Base-by-base conservation (phyloP, 2,329 filamentous ascomycete species). In the Aspergillus sp. region DNA sequence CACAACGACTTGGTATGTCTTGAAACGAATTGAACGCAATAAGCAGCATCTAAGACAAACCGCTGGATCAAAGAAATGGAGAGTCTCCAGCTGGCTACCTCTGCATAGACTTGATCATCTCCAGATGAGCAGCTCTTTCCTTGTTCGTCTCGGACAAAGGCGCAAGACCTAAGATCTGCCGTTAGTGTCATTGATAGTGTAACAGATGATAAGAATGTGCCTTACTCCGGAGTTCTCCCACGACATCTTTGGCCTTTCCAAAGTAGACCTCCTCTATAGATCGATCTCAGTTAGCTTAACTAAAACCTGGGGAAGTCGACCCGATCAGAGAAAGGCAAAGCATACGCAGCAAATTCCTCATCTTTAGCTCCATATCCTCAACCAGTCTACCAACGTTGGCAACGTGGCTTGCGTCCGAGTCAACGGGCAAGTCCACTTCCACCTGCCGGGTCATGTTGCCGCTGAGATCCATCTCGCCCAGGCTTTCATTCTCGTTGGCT, bases 361-460 rank as follows among this genome's bases (percentile, higher is more conserved):
- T 97, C 78, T 96, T 95, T 66, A 96, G 81, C 74, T 98, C 93
- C 93, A 98, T 97, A 69, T 98, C 93, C 76, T 98, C 93, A 44
- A 98, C 90, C 64, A 98, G 77, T 54, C 84, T 79, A 48, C 93
- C 93, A 50, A 97, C 88, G 70, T 98, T 98, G 59, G 86, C 87
- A 59, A 98, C 93, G 74, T 98, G 93, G 67, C 86, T 88, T 57
- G 86, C 85, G 69, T 97, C 91, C 60, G 84, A 85, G 57, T 94
- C 88, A 34, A 96, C 87, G 6, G 87, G 81, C 65, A 95, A 76
- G 69, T 97, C 90, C 62, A 86, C 82, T 74, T 98, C 91, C 44
- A 96, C 82, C 75, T 98, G 93, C 52, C 93, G 82, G 49, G 93
- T 97, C 89, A 98, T 93, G 75, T 97, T 97, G 56, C 93, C 93